Percentiles rank a stretch among this genome's conserved stretches.
Evolutionary conservation across 2,329 filamentous ascomycete genomes (phyloP).

Genomic region (Fusarium gaditjirri): DNA sequence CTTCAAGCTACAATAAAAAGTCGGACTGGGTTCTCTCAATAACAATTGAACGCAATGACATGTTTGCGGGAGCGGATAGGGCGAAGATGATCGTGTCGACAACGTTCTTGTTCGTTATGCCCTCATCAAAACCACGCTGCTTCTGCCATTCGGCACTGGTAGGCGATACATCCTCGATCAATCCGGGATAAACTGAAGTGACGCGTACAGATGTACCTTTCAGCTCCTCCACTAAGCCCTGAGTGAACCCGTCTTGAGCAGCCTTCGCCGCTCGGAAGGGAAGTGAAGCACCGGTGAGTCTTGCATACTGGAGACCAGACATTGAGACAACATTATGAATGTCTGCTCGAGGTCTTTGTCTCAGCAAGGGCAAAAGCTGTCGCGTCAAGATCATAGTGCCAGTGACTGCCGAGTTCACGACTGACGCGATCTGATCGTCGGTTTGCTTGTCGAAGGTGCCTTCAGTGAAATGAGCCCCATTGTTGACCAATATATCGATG

Average conservation of each 20-base stretch:
- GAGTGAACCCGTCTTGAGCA: neutral
- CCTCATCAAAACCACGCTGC: neutral
- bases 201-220: neutral
- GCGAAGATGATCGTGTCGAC: neutral
- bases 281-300: neutral
- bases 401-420: neutral
- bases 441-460: neutral
- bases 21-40: neutral
- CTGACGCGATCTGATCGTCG: neutral
- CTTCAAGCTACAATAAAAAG: too few species aligned
- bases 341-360: neutral
- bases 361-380: neutral
- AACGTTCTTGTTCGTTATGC: neutral
- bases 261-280: neutral
- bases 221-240: neutral
- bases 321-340: neutral
- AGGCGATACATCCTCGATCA: neutral
- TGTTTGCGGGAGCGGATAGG: neutral
- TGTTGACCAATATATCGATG: neutral
- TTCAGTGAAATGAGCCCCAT: neutral
- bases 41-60: neutral
- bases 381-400: neutral
- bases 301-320: neutral
- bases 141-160: accelerated
- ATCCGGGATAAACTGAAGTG: neutral